Evolutionary conservation across 257 asterid species (phyloP), one percentile per base, ranked within the genome.

Genomic region (Nicotiana attenuata): DNA sequence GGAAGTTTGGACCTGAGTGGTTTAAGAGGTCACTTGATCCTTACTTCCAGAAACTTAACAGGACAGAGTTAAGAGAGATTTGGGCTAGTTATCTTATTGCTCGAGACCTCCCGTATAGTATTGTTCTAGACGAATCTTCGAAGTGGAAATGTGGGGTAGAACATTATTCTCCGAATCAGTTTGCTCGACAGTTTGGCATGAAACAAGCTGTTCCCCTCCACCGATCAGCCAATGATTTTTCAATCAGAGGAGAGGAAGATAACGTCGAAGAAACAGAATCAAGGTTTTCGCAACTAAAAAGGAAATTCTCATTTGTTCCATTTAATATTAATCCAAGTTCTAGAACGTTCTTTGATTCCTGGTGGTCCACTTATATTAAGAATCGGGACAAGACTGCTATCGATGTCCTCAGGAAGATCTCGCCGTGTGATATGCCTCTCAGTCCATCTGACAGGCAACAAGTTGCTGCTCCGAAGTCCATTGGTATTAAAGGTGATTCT

Each of bases 111-210:
- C 83, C 56, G 47, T 80, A 65, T 0, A 24, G 78, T 1, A 69
- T 67, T 24, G 19, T 20, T 4, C 7, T 65, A 31, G 76, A 19
- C 4, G 52, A 65, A 47, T 63, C 76, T 28, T 52, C 20, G 0
- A 80, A 80, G 0, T 64, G 77, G 31, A 80, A 65, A 65, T 47
- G 83, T 0, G 28, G 6, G 29, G 82, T 80, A n/a, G 65, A 80
- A 80, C 55, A 52, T 81, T 81, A 81, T 24, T 22, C 77, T 67
- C 79, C 83, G 1, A 81, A 81, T 68, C 83, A 81, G 55, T 65
- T 81, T n/a, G 83, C 83, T 53, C 79, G 59, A 20, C 83, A 66
- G 41, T 81, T 81, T 19, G 83, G 83, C 53, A 47, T 66, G 83
- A 81, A 41, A 19, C 79, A 66, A 19, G 83, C 83, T 17, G 10